Evolutionary conservation across 257 asterid species (phyloP).

Genomic region (Buddleja alternifolia): DNA sequence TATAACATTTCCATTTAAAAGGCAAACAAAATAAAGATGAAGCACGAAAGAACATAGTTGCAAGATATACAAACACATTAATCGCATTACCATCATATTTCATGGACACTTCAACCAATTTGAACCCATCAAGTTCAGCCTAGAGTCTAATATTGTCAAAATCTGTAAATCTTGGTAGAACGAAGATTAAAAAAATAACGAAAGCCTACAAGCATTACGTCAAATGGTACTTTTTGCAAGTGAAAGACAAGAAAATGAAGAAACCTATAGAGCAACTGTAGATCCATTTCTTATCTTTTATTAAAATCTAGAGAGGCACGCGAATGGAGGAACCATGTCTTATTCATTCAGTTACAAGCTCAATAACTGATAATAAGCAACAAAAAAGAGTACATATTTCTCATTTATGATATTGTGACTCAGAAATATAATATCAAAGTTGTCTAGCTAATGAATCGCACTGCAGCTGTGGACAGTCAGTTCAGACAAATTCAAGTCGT

Average conservation of each 20-base stretch:
- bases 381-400: neutral
- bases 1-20: neutral
- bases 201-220: neutral
- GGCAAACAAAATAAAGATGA: conserved; percentile 14
- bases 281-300: neutral
- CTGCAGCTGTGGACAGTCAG: neutral
- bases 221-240: conserved; percentile 10
- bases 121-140: conserved; percentile 21
- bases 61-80: neutral
- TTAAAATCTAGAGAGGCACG: conserved; percentile 17
- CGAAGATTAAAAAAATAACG: too few species aligned
- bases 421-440: neutral
- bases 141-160: conserved; percentile 3
- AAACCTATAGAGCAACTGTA: conserved; percentile 11
- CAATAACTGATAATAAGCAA: neutral
- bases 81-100: neutral
- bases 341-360: conserved; percentile 1
- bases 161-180: neutral
- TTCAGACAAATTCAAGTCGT: neutral
- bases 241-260: neutral
- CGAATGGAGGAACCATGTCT: conserved; percentile 10
- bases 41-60: conserved; percentile 12
- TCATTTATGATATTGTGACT: neutral
- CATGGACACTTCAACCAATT: conserved; percentile 6
- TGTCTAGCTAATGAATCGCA: neutral